phyloP scores from a whole-genome alignment of 179 eudicot species.

The Beta lomatogona region DNA sequence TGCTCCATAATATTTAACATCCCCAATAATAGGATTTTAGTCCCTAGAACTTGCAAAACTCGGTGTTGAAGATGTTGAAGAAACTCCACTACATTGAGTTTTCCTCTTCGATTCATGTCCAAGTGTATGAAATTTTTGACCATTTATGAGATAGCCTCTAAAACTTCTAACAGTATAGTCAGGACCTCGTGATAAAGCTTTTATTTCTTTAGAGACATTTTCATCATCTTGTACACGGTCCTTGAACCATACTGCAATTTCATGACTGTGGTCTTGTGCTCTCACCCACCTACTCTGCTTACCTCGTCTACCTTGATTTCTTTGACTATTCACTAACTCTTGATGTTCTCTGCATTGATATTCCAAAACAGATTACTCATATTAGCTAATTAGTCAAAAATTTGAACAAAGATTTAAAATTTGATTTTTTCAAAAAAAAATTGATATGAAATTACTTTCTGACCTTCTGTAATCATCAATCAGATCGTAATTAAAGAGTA shows the following conservation, averaged over 20 bases:
- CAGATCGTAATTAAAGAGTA: conserved; percentile 21
- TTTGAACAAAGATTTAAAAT: neutral
- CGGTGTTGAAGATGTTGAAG: conserved; percentile 1
- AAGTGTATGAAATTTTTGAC: neutral
- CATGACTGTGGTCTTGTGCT: conserved; percentile 8
- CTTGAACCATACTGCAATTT: conserved; percentile 13
- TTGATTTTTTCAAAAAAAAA: neutral
- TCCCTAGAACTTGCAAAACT: conserved; percentile 19
- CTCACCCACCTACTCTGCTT: conserved; percentile 12
- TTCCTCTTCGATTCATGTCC: neutral
- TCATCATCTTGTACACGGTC: neutral
- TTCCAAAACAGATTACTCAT: neutral
- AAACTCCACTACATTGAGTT: conserved; percentile 15
- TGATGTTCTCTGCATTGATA: conserved; percentile 13
- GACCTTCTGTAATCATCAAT: neutral
- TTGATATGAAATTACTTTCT: neutral
- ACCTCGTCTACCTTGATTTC: neutral
- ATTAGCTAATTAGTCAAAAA: neutral
- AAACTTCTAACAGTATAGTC: neutral
- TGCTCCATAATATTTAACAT: conserved; percentile 15
- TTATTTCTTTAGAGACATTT: neutral
- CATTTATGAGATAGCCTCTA: conserved; percentile 12
- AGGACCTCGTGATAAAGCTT: conserved; percentile 13
- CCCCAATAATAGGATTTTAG: conserved; percentile 1
- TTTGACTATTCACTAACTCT: neutral